Conservation (phyloP, 2,329 filamentous ascomycete genomes). For the Dryadomyces quercus-mongolicae region DNA sequence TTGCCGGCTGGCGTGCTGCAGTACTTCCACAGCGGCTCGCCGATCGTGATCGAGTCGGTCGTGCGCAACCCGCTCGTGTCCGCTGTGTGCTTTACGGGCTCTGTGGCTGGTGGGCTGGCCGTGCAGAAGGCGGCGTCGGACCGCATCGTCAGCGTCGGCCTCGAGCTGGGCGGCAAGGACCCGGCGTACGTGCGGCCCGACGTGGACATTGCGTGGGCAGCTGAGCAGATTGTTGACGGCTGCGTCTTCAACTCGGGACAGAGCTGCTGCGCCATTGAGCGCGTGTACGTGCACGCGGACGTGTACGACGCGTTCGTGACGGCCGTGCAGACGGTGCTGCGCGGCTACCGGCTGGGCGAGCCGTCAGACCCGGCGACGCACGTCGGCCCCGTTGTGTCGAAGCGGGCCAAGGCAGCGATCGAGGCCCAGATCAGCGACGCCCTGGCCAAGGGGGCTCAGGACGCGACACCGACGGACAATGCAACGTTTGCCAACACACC, state of each 20-base stretch:
- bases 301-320: constrained; percentile 75
- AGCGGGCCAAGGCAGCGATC: constrained; percentile 63
- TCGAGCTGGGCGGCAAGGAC: constrained; percentile 92
- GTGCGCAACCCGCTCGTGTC: constrained; percentile 66
- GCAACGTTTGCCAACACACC: constrained; percentile 61
- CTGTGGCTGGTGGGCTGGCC: constrained; percentile 73
- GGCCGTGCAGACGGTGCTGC: constrained; percentile 68
- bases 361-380: constrained; percentile 69
- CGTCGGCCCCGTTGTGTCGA: constrained; percentile 80
- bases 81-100: constrained; percentile 87
- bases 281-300: constrained; percentile 78
- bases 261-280: constrained; percentile 87
- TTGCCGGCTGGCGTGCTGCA: constrained; percentile 76
- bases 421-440: constrained; percentile 73
- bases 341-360: constrained; percentile 77
- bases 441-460: constrained; percentile 67
- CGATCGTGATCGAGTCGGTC: constrained; percentile 62
- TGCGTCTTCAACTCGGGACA: constrained; percentile 98
- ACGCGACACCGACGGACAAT: constrained; percentile 68
- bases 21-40: constrained; percentile 81
- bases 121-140: constrained; percentile 78
- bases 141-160: constrained; percentile 71
- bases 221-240: constrained; percentile 88
- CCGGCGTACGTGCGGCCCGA: constrained; percentile 80
- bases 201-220: constrained; percentile 81